Conservation (phyloP, 2,329 filamentous ascomycete genomes). For the Penicillium corylophilum region DNA sequence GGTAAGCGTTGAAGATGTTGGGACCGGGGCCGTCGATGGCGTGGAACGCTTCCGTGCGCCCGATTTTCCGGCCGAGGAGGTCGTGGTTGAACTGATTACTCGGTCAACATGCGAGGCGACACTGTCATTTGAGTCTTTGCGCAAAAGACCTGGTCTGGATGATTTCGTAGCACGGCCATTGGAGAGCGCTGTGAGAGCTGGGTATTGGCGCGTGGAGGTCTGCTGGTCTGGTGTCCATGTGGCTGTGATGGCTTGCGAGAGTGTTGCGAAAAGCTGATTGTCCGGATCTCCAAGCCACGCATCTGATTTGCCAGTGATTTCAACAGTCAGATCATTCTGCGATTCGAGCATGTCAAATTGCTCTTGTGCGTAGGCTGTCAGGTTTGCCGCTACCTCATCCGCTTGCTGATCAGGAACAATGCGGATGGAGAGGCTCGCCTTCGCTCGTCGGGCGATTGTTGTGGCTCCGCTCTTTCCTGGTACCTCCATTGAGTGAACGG, state of each 20-base stretch:
- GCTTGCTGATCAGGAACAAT: constrained; percentile 93
- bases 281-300: constrained; percentile 92
- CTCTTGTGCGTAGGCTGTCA: constrained; percentile 66
- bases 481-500: constrained; percentile 81
- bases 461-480: constrained; percentile 86
- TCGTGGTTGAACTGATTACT: constrained; percentile 40
- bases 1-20: constrained; percentile 43
- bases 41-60: constrained; percentile 28
- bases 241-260: constrained; percentile 79
- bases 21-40: constrained; percentile 26
- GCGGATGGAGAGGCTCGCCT: constrained; percentile 82
- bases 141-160: constrained; percentile 24
- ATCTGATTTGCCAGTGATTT: constrained; percentile 89
- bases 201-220: constrained; percentile 36
- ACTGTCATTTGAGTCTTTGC: constrained; percentile 39
- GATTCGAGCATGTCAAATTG: constrained; percentile 75
- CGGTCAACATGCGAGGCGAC: constrained; percentile 42
- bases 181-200: constrained; percentile 24
- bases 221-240: constrained; percentile 64
- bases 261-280: constrained; percentile 85
- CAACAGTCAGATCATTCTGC: constrained; percentile 75
- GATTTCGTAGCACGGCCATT: constrained; percentile 15
- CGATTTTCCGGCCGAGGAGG: constrained; percentile 31
- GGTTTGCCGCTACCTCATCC: constrained; percentile 66
- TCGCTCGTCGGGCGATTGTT: constrained; percentile 79